These are phyloP conservation scores for Laburnicola sp. DNA, from an alignment of 2,329 filamentous ascomycete species.

Conservation along the genomic window DNA sequence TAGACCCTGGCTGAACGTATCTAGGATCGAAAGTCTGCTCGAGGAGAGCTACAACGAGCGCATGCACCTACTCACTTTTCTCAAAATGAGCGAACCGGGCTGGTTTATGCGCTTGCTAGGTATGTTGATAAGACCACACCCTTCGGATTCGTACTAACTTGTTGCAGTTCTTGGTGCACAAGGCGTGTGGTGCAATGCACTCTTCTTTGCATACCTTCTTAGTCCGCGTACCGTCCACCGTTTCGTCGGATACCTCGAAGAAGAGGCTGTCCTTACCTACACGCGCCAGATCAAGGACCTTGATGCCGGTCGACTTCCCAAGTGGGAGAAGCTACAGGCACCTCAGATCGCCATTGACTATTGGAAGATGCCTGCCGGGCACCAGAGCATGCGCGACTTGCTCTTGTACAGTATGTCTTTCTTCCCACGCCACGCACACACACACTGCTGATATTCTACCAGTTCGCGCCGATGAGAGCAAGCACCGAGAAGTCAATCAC, in stretches of 20 bases:
- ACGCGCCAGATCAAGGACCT: conserved; percentile 85
- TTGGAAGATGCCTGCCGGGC: conserved; percentile 89
- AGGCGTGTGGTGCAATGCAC: conserved; percentile 93
- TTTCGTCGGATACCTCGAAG: conserved; percentile 95
- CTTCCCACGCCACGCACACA: neutral
- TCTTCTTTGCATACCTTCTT: conserved; percentile 87
- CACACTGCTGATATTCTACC: neutral
- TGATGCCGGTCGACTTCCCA: conserved; percentile 78
- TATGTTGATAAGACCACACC: neutral
- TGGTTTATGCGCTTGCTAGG: conserved; percentile 85
- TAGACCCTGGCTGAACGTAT: conserved; percentile 12
- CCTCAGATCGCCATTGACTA: conserved; percentile 90
- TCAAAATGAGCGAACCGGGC: conserved; percentile 85
- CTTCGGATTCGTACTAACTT: neutral
- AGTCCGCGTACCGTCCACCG: conserved; percentile 87
- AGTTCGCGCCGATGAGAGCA: conserved; percentile 46
- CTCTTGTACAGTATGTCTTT: conserved; percentile 75
- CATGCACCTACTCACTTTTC: conserved; percentile 90
- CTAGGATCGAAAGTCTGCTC: conserved; percentile 84
- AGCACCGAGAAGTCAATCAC: conserved; percentile 91
- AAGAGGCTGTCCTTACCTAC: conserved; percentile 96
- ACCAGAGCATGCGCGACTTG: conserved; percentile 81
- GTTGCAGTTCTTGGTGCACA: conserved; percentile 76
- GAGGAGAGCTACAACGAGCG: conserved; percentile 92
- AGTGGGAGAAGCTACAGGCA: conserved; percentile 76